These are phyloP conservation scores for Cokeromyces recurvatus DNA, from an alignment of 371 early-diverging fungal species.

Conservation along the genomic window DNA sequence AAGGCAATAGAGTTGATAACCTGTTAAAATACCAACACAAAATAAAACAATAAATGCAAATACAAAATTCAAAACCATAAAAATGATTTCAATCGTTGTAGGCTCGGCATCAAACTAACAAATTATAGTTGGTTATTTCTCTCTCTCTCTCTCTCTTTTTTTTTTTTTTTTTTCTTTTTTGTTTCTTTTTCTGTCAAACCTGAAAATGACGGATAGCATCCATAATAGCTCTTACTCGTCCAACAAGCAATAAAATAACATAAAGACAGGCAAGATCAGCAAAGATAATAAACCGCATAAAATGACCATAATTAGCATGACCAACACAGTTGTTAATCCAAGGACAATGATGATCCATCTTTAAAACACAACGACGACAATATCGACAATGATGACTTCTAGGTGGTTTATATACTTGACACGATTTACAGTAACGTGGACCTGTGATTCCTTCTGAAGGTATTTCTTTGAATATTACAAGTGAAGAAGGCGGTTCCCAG, in stretches of 20 bases:
- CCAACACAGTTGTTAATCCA: constrained; percentile 98
- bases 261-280: constrained; percentile 60
- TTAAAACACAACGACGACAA: constrained; percentile 81
- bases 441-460: constrained; percentile 27
- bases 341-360: constrained; percentile 96
- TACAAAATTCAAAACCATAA: constrained; percentile 74
- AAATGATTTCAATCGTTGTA: constrained; percentile 54
- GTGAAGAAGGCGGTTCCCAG: constrained; percentile 51
- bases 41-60: constrained; percentile 69
- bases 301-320: constrained; percentile 81
- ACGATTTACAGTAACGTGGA: constrained; percentile 72
- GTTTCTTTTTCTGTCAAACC: too few species aligned
- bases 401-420: constrained; percentile 77
- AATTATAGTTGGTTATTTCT: neutral
- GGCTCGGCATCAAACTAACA: constrained; percentile 52
- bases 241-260: constrained; percentile 27
- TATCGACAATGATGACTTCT: constrained; percentile 81
- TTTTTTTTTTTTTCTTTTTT: too few species aligned
- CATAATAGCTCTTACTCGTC: constrained; percentile 34
- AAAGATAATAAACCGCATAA: constrained; percentile 80
- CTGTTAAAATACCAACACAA: constrained; percentile 76
- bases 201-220: constrained; percentile 37
- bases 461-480: constrained; percentile 14
- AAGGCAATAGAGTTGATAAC: constrained; percentile 84
- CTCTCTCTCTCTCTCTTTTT: neutral